Evolutionary conservation across 192 early-diverging fungal genomes (phyloP).

Genomic region (Tieghemiomyces parasiticus): DNA sequence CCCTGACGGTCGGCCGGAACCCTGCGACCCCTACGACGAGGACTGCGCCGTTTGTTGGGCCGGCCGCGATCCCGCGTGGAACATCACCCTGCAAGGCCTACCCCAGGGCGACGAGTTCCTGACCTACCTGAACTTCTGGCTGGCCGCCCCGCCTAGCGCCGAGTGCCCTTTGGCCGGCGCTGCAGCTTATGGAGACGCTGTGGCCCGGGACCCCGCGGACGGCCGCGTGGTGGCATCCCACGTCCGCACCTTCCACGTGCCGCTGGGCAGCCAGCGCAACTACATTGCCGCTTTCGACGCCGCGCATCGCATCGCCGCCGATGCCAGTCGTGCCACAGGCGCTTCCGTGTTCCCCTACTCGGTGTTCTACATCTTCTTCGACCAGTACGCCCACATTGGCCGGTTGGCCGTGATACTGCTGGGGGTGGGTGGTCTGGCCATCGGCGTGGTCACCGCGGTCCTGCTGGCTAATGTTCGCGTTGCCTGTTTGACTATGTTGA

Average conservation of each 20-base stretch:
- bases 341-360: slow-evolving; percentile 43
- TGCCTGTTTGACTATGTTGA: slow-evolving; percentile 32
- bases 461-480: slow-evolving; percentile 33
- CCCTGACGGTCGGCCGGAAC: slow-evolving; percentile 15
- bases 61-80: slow-evolving; percentile 28
- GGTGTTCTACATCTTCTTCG: slow-evolving; percentile 51
- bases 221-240: slow-evolving; percentile 33
- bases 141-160: slow-evolving; percentile 29
- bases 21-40: slow-evolving; percentile 34
- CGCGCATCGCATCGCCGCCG: slow-evolving; percentile 38
- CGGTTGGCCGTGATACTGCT: slow-evolving; percentile 31
- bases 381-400: slow-evolving; percentile 42
- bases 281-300: slow-evolving; percentile 39
- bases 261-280: slow-evolving; percentile 36
- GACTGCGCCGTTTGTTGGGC: slow-evolving; percentile 29
- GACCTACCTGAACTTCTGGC: slow-evolving; percentile 33
- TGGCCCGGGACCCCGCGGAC: slow-evolving; percentile 22
- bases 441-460: slow-evolving; percentile 32
- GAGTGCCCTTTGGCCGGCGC: slow-evolving; percentile 44
- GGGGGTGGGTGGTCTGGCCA: slow-evolving; percentile 29
- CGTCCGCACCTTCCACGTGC: slow-evolving; percentile 43
- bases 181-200: slow-evolving; percentile 44
- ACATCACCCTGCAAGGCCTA: slow-evolving; percentile 35
- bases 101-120: slow-evolving; percentile 41
- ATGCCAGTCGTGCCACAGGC: slow-evolving; percentile 22